Evolutionary conservation across 2,329 filamentous ascomycete species (phyloP), one percentile per base, ranked within the genome.

Genomic region (Cladosporium austrohemisphaericum): DNA sequence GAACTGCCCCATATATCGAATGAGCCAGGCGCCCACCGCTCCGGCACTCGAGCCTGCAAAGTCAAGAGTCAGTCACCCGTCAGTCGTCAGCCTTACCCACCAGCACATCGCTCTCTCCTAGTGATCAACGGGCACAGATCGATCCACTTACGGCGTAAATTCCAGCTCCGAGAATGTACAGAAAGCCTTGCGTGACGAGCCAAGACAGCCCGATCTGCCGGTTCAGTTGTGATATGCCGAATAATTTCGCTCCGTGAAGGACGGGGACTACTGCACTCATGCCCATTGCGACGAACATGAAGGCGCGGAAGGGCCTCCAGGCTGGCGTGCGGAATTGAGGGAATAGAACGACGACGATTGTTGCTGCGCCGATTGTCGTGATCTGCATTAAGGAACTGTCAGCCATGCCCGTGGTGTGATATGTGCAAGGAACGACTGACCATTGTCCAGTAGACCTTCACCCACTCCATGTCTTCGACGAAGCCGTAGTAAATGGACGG

Each of bases 1-100:
- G 89, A 95, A 65, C 84, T 90, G 29, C 93, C 92, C 80, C 87
- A 87, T 44, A 96, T 87, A 69, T 98, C 93, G 63, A 92, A 96
- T 6, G 68, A 74, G 1, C 89, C 88, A 0, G 92, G 93, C 36
- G 73, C 79, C 61, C 78, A 81, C 52, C 88, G 78, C 71, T 98
- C 93, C 0, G 93, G 93, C 69, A 92, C 83, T 29, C 93, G 84
- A 46, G 80, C 76, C 83, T 86, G 54, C 60, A 6, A 7, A 29
- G 9, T 20, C 13, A 25, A 38, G 25, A 10, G 35, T 54, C 38
- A 52, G 49, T 41, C 22, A 26, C 28, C 16, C 38, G 7, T 19
- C 22, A 23, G 6, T 7, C 22, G 18, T 16, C 20, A 10, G n/a
- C n/a, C n/a, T n/a, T 31, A 29, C 16, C 19, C n/a, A n/a, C 35